A percentile compares a stretch with the other conserved stretches of the same genome.
Conservation (phyloP, 192 early-diverging fungal genomes). For the Radiomyces spectabilis region DNA sequence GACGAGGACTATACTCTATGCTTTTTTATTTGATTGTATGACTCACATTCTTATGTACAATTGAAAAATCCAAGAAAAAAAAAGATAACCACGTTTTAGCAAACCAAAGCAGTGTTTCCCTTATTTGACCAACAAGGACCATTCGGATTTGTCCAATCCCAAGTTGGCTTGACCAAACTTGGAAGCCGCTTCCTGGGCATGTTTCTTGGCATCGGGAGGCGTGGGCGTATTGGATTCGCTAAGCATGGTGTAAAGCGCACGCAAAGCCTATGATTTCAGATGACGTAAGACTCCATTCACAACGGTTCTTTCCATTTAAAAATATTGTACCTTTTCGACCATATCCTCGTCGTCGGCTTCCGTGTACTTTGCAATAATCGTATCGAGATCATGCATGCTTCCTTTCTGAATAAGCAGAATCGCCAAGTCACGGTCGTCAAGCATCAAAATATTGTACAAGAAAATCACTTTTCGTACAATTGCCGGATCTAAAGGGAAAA, state of each 20-base stretch:
- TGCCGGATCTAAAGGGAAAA: constrained; percentile 22
- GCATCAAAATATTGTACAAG: constrained; percentile 52
- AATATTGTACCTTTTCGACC: constrained; percentile 30
- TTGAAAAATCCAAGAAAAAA: too few species aligned
- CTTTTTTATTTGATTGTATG: too few species aligned
- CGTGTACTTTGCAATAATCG: constrained; percentile 34
- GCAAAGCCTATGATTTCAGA: constrained; percentile 3
- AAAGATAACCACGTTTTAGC: too few species aligned
- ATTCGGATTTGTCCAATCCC: constrained; percentile 11
- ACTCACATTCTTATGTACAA: too few species aligned
- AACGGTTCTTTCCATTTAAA: background rate
- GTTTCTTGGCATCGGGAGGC: constrained; percentile 6
- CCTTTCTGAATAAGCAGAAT: constrained; percentile 36
- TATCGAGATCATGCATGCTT: constrained; percentile 34
- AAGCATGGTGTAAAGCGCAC: constrained; percentile 15
- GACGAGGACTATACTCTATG: too few species aligned
- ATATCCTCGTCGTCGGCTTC: constrained; percentile 35
- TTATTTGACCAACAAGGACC: too few species aligned
- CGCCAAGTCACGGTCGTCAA: constrained; percentile 43
- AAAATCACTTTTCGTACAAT: constrained; percentile 53
- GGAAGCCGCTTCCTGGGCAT: constrained; percentile 2
- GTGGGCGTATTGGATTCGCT: background rate
- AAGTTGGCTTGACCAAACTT: constrained; percentile 23
- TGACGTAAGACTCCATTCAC: background rate
- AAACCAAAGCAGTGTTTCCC: too few species aligned